These are phyloP conservation scores for Entrophospora sp. DNA, from an alignment of 192 early-diverging fungal species.

Conservation along the genomic window DNA sequence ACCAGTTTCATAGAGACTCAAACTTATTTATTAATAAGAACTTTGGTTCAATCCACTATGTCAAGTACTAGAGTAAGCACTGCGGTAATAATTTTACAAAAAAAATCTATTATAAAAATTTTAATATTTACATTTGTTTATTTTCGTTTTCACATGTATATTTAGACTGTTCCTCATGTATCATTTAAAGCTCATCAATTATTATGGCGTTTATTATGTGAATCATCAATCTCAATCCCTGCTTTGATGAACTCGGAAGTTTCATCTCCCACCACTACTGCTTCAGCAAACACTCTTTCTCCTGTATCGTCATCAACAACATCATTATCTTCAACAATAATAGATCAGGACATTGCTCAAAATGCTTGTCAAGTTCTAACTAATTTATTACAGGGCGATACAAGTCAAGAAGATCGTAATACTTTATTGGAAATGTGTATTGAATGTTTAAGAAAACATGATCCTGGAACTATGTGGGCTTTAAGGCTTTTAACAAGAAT, in stretches of 20 bases:
- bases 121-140: too few species aligned
- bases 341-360: conserved; percentile 29
- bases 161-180: conserved; percentile 25
- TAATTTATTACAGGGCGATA: conserved; percentile 27
- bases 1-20: conserved; percentile 26
- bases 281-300: conserved; percentile 12
- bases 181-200: conserved; percentile 32
- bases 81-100: neutral
- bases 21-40: conserved; percentile 18
- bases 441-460: conserved; percentile 28
- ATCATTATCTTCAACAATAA: conserved; percentile 5
- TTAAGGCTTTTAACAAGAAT: conserved; percentile 30
- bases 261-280: neutral
- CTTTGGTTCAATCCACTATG: conserved; percentile 3
- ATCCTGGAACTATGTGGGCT: conserved; percentile 38
- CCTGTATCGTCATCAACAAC: too few species aligned
- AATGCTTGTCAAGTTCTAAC: conserved; percentile 24
- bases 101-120: too few species aligned
- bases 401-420: conserved; percentile 23
- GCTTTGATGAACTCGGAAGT: conserved; percentile 14
- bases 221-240: conserved; percentile 22
- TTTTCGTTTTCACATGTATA: too few species aligned
- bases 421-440: conserved; percentile 26
- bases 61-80: neutral
- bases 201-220: conserved; percentile 34